Evolutionary conservation across 2,329 filamentous ascomycete genomes (phyloP).

Genomic region (Coleophoma cylindrospora): DNA sequence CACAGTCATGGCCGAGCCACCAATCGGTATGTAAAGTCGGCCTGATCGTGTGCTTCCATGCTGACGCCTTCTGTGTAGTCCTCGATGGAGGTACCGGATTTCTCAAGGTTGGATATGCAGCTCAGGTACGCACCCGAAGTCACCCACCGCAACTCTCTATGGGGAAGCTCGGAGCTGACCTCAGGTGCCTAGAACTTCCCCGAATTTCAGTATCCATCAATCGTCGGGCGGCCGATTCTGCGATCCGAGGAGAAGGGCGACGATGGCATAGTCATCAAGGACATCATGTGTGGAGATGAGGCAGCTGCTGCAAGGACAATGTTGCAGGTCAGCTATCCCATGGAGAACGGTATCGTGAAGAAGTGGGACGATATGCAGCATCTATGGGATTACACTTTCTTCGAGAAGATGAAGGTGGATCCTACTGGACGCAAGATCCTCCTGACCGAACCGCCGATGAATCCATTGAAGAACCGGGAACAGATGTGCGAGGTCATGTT

Average conservation of each 20-base stretch:
- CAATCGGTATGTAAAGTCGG: conserved; percentile 24
- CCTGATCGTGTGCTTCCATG: background rate
- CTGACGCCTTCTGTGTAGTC: conserved; percentile 49
- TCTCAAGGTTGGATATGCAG: conserved; percentile 98
- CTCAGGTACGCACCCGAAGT: conserved; percentile 58
- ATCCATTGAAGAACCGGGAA: conserved; percentile 93
- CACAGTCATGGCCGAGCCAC: conserved; percentile 28
- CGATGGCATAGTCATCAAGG: conserved; percentile 75
- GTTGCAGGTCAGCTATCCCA: conserved; percentile 98
- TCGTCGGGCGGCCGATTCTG: conserved; percentile 95
- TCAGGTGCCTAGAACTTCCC: conserved; percentile 74
- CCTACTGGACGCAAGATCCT: conserved; percentile 92
- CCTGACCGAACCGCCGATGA: conserved; percentile 95
- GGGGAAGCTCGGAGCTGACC: background rate
- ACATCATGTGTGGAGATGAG: conserved; percentile 99
- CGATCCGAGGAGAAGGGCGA: conserved; percentile 79
- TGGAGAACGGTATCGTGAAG: conserved; percentile 99
- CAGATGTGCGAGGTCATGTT: conserved; percentile 99
- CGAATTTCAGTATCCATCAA: conserved; percentile 96
- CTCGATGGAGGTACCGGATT: conserved; percentile 99
- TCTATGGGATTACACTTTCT: conserved; percentile 98
- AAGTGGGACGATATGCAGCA: conserved; percentile 99
- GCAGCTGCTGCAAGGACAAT: conserved; percentile 92
- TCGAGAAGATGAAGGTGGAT: conserved; percentile 93
- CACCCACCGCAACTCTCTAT: conserved; percentile 2